A percentile compares a stretch with the other conserved stretches of the same genome.
These are phyloP conservation scores for Penicillium sp. DNA, from an alignment of 2,329 filamentous ascomycete genomes.

Conservation along the genomic window DNA sequence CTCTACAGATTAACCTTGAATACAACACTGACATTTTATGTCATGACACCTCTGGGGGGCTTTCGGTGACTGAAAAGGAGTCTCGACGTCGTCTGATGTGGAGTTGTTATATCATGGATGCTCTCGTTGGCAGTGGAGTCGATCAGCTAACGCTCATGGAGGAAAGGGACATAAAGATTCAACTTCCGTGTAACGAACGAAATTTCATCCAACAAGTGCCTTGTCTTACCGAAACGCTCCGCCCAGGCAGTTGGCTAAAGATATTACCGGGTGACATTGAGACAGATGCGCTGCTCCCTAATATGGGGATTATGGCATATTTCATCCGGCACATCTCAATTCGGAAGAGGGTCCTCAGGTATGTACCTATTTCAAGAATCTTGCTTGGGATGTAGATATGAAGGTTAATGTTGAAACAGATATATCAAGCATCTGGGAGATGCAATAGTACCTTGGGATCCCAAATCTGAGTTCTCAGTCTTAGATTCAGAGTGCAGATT, in stretches of 20 bases:
- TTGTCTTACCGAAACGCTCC: constrained; percentile 31
- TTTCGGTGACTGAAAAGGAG: constrained; percentile 27
- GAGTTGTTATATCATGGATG: constrained; percentile 34
- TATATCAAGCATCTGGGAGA: constrained; percentile 27
- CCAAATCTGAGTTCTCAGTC: constrained; percentile 19
- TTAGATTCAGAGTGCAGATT: constrained; percentile 22
- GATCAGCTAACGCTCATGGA: constrained; percentile 33
- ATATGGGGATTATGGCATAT: constrained; percentile 26
- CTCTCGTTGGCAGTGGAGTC: constrained; percentile 32
- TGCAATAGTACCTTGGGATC: constrained; percentile 24
- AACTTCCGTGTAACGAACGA: constrained; percentile 34
- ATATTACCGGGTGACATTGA: constrained; percentile 16
- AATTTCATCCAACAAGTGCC: constrained; percentile 32
- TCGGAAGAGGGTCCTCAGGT: constrained; percentile 23
- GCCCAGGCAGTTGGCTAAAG: constrained; percentile 18
- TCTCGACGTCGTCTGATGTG: constrained; percentile 34
- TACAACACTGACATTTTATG: constrained; percentile 34
- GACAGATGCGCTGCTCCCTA: constrained; percentile 10
- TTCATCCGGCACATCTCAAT: constrained; percentile 24
- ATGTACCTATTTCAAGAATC: background rate
- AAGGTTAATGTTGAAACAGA: background rate
- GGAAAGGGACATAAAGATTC: constrained; percentile 34
- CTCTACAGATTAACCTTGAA: constrained; percentile 35
- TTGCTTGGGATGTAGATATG: too few relatives aligned
- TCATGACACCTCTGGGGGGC: constrained; percentile 17